Conservation (phyloP, 305 asterid species). For the Fraxinus latifolia region DNA sequence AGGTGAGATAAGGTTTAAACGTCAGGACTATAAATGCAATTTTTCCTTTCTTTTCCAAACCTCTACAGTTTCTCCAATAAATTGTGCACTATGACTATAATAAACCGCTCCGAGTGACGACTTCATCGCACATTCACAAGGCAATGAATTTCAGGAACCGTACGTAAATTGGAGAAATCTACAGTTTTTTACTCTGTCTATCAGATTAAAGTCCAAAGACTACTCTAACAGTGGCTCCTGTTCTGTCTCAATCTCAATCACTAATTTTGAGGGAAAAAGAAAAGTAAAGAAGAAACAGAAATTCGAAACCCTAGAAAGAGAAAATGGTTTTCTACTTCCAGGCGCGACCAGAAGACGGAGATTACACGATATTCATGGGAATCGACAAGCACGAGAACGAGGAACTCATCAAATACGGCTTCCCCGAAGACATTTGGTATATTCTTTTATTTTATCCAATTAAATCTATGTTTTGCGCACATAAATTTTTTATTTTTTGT, state of each 20-base stretch:
- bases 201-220: background rate
- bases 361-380: conserved; percentile 91
- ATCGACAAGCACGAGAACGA: conserved; percentile 87
- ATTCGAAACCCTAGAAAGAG: conserved; percentile 45
- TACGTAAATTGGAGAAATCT: background rate
- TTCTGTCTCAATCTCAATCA: background rate
- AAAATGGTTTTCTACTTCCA: conserved; percentile 92
- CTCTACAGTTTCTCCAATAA: background rate
- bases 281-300: background rate
- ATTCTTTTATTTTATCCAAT: background rate
- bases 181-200: background rate
- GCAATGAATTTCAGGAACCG: background rate
- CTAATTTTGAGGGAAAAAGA: background rate
- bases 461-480: background rate
- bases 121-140: background rate
- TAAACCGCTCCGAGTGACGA: background rate
- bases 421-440: conserved; percentile 85
- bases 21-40: background rate
- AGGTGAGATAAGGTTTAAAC: background rate
- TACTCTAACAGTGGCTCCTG: background rate
- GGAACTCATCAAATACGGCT: conserved; percentile 91
- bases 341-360: conserved; percentile 85
- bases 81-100: background rate
- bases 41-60: background rate
- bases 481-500: background rate